Evolutionary conservation across 129 eudicot species (phyloP).

Genomic region (Flaveria ramosissima): DNA sequence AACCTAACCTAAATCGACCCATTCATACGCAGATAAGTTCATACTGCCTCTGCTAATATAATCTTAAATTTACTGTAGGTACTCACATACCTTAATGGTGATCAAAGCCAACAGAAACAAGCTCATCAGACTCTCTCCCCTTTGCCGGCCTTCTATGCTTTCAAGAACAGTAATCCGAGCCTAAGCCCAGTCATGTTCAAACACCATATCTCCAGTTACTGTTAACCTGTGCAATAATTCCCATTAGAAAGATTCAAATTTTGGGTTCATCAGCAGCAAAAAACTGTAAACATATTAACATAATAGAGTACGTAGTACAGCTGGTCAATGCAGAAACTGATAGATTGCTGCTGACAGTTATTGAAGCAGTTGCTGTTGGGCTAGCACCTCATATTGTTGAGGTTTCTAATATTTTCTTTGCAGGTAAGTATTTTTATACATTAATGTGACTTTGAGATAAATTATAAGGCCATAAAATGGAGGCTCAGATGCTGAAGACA

Average conservation of each 20-base stretch:
- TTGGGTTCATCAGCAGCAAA: background rate
- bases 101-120: conserved; percentile 28
- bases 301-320: background rate
- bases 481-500: background rate
- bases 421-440: background rate
- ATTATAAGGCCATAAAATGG: background rate
- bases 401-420: background rate
- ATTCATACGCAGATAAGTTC: background rate
- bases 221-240: conserved; percentile 5
- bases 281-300: background rate
- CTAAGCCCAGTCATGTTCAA: background rate
- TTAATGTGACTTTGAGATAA: background rate
- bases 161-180: conserved; percentile 14
- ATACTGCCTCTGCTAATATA: background rate
- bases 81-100: conserved; percentile 7
- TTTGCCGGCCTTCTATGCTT: conserved; percentile 1
- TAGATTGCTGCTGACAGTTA: conserved; percentile 1
- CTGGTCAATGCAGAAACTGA: background rate
- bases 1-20: background rate
- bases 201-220: conserved; percentile 14
- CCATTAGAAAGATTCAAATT: background rate
- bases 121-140: conserved; percentile 28
- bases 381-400: background rate
- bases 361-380: background rate
- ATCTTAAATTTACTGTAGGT: background rate